phyloP scores from a whole-genome alignment of 306 rosid species.

The Cotoneaster glaucophyllus region DNA sequence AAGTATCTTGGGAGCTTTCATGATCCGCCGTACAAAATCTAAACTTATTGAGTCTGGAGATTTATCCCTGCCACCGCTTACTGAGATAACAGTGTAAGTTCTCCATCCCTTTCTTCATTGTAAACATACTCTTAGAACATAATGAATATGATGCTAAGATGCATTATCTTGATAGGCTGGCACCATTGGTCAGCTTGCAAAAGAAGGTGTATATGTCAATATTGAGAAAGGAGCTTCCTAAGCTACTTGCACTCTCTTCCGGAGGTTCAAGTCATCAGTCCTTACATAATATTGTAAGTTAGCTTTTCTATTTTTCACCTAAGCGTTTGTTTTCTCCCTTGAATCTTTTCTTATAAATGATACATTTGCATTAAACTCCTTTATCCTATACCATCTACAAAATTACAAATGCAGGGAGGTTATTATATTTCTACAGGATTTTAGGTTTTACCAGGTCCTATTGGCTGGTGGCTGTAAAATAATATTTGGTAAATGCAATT shows the following conservation, averaged over 20 bases:
- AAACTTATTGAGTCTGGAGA: slow-evolving; percentile 69
- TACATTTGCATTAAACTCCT: not conserved
- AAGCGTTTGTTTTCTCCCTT: not conserved
- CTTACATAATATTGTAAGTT: slow-evolving; percentile 74
- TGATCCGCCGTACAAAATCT: slow-evolving; percentile 85
- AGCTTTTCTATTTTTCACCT: slow-evolving; percentile 10
- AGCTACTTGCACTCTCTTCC: slow-evolving; percentile 63
- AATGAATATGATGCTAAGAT: slow-evolving; percentile 9
- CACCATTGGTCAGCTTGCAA: slow-evolving; percentile 68
- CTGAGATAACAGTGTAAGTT: slow-evolving; percentile 75
- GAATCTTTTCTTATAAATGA: not conserved
- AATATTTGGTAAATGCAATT: not conserved
- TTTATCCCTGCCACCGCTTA: slow-evolving; percentile 76
- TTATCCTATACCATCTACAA: not conserved
- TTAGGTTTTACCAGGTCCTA: not conserved
- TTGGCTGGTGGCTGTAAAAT: not conserved
- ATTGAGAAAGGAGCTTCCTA: slow-evolving; percentile 80
- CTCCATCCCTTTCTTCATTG: slow-evolving; percentile 5
- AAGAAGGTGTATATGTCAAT: slow-evolving; percentile 80
- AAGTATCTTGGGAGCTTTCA: slow-evolving; percentile 65
- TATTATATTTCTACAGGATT: not conserved
- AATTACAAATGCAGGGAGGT: not conserved
- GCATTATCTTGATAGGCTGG: slow-evolving; percentile 51
- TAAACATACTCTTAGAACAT: not conserved
- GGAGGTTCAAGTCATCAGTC: slow-evolving; percentile 74